A percentile compares a stretch with the other conserved stretches of the same genome.
phyloP scores from a whole-genome alignment of 2,329 filamentous ascomycete species.

The Alternaria longipes region DNA sequence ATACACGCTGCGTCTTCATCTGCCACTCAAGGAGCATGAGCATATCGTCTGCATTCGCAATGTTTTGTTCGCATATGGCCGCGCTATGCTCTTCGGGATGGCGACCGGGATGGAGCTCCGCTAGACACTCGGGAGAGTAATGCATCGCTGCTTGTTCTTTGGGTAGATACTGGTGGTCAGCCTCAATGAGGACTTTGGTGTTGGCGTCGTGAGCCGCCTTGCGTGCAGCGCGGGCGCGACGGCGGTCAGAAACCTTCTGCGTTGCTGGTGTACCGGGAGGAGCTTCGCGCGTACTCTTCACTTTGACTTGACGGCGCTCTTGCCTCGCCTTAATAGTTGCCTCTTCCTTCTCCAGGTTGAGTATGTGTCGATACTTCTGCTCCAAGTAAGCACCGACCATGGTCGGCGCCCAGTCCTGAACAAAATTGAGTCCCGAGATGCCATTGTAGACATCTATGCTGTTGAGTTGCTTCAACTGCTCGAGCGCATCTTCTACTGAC shows the following conservation, averaged over 20 bases:
- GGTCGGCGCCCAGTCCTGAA: conserved; percentile 32
- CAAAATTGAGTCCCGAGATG: conserved; percentile 33
- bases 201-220: neutral
- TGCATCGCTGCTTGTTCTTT: neutral
- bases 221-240: neutral
- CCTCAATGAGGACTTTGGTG: neutral
- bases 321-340: conserved; percentile 12
- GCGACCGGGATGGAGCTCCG: neutral
- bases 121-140: neutral
- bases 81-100: conserved; percentile 3
- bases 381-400: conserved; percentile 40
- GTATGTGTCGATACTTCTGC: conserved; percentile 38
- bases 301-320: conserved; percentile 16
- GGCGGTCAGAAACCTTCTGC: conserved; percentile 2
- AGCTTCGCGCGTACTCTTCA: neutral
- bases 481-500: conserved; percentile 19
- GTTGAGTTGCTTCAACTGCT: conserved; percentile 30
- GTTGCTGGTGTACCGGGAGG: neutral
- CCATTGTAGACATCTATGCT: conserved; percentile 16
- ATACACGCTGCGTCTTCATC: conserved; percentile 29
- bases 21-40: conserved; percentile 26
- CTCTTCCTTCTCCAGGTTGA: conserved; percentile 33
- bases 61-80: neutral
- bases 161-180: neutral
- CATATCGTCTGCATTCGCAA: neutral